A percentile compares a stretch with the other conserved stretches of the same genome.
Conservation (phyloP, 345 rosid genomes). For the Citrus trifoliata region DNA sequence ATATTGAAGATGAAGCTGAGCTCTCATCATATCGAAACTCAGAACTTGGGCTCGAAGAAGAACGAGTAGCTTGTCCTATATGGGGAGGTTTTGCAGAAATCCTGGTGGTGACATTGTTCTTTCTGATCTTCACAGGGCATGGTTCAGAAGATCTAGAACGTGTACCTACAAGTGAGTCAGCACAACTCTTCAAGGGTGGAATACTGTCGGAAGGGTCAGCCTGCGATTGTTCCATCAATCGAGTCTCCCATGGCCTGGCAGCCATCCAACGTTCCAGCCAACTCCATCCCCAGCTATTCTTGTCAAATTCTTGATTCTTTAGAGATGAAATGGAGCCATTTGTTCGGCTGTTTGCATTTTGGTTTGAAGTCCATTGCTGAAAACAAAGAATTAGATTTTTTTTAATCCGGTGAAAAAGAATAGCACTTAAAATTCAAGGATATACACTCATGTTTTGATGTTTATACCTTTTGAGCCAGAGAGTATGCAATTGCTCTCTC, state of each 20-base stretch:
- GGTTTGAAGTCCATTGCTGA: constrained; percentile 73
- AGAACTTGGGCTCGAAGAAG: constrained; percentile 75
- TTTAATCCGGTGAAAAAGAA: not conserved
- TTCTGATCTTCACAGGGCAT: constrained; percentile 44
- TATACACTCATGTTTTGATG: not conserved
- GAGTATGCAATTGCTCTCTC: constrained; percentile 94
- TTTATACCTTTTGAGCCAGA: constrained; percentile 73
- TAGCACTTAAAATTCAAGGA: not conserved
- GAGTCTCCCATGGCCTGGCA: constrained; percentile 91
- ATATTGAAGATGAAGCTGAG: constrained; percentile 73
- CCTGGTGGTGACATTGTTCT: constrained; percentile 77
- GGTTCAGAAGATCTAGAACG: constrained; percentile 51
- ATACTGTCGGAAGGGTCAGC: constrained; percentile 31
- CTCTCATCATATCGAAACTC: constrained; percentile 69
- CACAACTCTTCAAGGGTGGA: constrained; percentile 35
- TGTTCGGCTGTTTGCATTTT: constrained; percentile 29
- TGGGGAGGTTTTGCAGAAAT: constrained; percentile 69
- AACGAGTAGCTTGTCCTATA: constrained; percentile 37
- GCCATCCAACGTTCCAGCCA: constrained; percentile 99
- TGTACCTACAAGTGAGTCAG: constrained; percentile 17
- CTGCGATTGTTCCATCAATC: constrained; percentile 65
- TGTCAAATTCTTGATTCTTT: constrained; percentile 63
- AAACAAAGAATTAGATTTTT: not conserved
- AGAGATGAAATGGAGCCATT: constrained; percentile 32
- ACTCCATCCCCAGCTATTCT: constrained; percentile 91